Evolutionary conservation across 352 stramenopile genomes (phyloP), one percentile per base, ranked within the genome.

Genomic region (Phytopythium boreale): DNA sequence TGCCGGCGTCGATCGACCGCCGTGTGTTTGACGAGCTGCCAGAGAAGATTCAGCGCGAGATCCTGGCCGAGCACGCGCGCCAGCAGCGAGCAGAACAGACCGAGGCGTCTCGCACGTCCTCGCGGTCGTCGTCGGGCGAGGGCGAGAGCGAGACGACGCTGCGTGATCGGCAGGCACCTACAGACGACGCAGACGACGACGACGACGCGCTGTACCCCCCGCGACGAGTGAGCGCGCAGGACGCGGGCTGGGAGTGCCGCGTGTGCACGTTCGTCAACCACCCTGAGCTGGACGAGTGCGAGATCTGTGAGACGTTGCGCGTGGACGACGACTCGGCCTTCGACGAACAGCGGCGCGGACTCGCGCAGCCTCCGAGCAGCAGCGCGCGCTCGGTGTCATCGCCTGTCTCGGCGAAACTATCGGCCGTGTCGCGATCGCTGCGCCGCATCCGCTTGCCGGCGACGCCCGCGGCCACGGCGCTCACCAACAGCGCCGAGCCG

Each of bases 221-320:
- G 70, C 49, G 24, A 59, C 27, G 44, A 63, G 20, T 19, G 17
- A 34, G 59, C 36, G 36, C 56, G 14, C 22, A 27, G 5, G 43
- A 67, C 2, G 44, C 41, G 9, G 60, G 63, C 22, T 95, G 87
- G 87, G 71, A 58, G 17, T 95, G 87, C 52, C 74, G 74, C 51
- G 83, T 89, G 64, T 95, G 87, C 55, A 93, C 87, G 34, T 95
- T 94, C 60, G 70, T 75, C 5, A 95, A 95, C 67, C 87, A 95
- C 39, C 75, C 80, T 4, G 60, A 90, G 60, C 62, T 94, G 26
- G 43, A 59, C 1, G 76, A 85, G 59, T 92, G 82, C 57, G 84
- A 95, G 66, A 87, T 95, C 58, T 93, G 84, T 47, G 84, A 90
- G 22, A 77, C 75, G 1, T 55, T 74, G 10, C 82, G 71, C 24